Conservation (phyloP, 2,329 filamentous ascomycete species). For the Coleophoma crateriformis region DNA sequence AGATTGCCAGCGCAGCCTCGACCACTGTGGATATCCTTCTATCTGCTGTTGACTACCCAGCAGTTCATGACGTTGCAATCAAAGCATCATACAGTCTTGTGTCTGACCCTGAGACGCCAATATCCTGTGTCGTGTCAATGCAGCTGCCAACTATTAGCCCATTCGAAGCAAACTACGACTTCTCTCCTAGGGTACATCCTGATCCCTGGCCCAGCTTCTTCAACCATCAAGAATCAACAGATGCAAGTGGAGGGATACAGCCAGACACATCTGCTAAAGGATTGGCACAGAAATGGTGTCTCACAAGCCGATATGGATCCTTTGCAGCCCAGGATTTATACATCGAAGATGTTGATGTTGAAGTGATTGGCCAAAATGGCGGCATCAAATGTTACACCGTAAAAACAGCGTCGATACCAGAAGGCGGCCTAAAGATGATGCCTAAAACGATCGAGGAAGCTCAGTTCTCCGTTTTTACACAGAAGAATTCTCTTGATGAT, state of each 20-base stretch:
- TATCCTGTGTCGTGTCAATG: conserved; percentile 66
- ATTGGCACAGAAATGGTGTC: conserved; percentile 74
- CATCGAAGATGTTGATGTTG: conserved; percentile 60
- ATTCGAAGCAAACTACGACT: conserved; percentile 88
- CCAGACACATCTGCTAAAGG: conserved; percentile 40
- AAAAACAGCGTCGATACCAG: conserved; percentile 29
- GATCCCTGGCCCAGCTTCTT: conserved; percentile 89
- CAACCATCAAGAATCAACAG: conserved; percentile 35
- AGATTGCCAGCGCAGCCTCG: conserved; percentile 39
- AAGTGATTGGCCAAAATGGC: conserved; percentile 54
- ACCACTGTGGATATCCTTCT: conserved; percentile 41
- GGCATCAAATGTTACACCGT: conserved; percentile 52
- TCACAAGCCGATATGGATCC: conserved; percentile 69
- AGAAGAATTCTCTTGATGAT: conserved; percentile 78
- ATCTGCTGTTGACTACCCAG: conserved; percentile 43
- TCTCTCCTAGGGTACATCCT: conserved; percentile 71
- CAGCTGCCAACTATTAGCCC: conserved; percentile 72
- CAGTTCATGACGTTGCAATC: conserved; percentile 62
- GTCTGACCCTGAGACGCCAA: conserved; percentile 74
- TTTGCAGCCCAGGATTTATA: conserved; percentile 62
- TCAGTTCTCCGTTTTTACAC: conserved; percentile 67
- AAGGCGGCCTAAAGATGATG: conserved; percentile 43
- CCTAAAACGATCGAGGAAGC: conserved; percentile 68
- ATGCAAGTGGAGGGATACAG: conserved; percentile 8
- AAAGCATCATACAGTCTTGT: conserved; percentile 73